Conservation (phyloP, 106 monocot genomes). For the Chionographis japonica region DNA sequence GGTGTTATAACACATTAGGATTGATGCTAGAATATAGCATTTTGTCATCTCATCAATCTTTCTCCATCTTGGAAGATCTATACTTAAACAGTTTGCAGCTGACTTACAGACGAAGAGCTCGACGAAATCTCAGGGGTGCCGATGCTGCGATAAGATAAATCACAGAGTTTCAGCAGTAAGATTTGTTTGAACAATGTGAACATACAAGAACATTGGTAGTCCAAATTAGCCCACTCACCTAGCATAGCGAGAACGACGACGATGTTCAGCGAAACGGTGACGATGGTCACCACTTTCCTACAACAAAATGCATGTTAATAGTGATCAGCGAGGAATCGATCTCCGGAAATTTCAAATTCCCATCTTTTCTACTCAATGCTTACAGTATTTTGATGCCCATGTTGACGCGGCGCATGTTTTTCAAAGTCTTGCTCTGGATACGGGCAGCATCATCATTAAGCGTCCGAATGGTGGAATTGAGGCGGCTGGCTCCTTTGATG, state of each 20-base stretch:
- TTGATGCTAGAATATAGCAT: no score
- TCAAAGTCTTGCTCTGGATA: constrained; percentile 54
- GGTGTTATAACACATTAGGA: no score
- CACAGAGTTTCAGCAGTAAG: neutral
- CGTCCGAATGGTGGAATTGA: constrained; percentile 41
- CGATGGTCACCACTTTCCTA: constrained; percentile 50
- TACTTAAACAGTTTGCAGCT: neutral
- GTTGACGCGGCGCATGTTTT: constrained; percentile 35
- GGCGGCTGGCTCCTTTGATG: constrained; percentile 9
- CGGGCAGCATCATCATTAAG: constrained; percentile 47
- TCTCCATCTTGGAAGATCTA: no score
- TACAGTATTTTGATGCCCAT: constrained; percentile 77
- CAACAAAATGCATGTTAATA: constrained; percentile 7
- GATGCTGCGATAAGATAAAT: constrained; percentile 28
- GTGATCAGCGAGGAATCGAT: neutral
- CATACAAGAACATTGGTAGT: neutral
- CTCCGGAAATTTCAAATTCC: neutral
- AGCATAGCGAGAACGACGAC: constrained; percentile 28
- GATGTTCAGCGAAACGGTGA: constrained; percentile 39
- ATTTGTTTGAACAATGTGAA: neutral
- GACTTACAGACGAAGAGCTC: constrained; percentile 39
- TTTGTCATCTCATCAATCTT: no score
- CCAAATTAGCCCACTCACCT: constrained; percentile 26
- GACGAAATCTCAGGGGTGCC: constrained; percentile 23
- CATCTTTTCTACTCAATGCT: constrained; percentile 5